Base-by-base conservation (phyloP, 2,329 filamentous ascomycete genomes). In the Dothideomycetes sp. region DNA sequence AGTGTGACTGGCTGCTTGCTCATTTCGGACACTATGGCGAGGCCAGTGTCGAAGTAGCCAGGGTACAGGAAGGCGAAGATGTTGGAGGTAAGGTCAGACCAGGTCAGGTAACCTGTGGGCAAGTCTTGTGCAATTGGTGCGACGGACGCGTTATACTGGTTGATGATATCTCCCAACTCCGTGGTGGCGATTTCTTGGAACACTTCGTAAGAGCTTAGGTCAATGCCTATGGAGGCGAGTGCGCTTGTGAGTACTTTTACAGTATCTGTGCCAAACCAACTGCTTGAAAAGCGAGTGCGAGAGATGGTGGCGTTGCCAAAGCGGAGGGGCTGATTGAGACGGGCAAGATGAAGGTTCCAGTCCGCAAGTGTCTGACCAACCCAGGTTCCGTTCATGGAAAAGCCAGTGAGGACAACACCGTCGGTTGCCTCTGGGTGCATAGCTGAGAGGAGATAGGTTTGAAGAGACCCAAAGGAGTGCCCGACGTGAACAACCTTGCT, bases 371-470 rank as follows among this genome's bases (percentile, higher is more conserved):
- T 53, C 14, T 49, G 36, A 19, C 42, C 45, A 32, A 54, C 38
- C 29, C 46, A 47, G 15, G 49, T 49, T 5, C 37, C 31, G 37
- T 57, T 54, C 39, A 43, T 42, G 10, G 53, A 52, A 47, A 58
- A 59, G 27, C 63, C 62, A 2, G 60, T 61, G 5, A 65, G 47
- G 31, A 60, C 54, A 15, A 59, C 49, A 33, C 56, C 62, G 44
- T 63, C 54, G 29, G 70, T 74, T 41, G 73, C 59, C 41, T 64
- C 52, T 1, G 75, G 75, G 49, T 75, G 62, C 42, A 62, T 52
- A 36, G 65, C 65, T 5, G 71, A 68, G 18, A 81, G 62, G 37
- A 60, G 65, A 55, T 75, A 79, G 2, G 68, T 71, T 47, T 45
- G 43, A 8, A 40, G 37, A 12, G 37, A 41, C 5, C 45, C 45